Conservation (phyloP, 2,329 filamentous ascomycete species). For the Fusarium nematophilum region DNA sequence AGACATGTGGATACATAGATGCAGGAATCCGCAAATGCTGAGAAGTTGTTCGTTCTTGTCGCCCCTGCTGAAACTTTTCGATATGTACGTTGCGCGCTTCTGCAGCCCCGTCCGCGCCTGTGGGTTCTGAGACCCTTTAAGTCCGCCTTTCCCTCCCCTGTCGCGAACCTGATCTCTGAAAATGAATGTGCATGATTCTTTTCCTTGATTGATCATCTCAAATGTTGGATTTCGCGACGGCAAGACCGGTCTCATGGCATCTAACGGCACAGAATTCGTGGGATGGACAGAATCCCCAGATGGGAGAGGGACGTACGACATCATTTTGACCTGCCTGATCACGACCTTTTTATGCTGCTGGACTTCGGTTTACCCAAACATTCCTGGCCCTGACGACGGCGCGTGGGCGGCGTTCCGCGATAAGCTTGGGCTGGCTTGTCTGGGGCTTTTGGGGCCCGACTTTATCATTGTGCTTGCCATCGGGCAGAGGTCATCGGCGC, state of each 20-base stretch:
- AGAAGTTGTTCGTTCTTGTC: too few relatives aligned
- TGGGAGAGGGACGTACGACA: constrained; percentile 25
- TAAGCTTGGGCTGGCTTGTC: constrained; percentile 15
- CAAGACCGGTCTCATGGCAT: not conserved
- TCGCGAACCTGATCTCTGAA: too few relatives aligned
- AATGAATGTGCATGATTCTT: too few relatives aligned
- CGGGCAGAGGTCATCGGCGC: constrained; percentile 18
- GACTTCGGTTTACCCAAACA: constrained; percentile 25
- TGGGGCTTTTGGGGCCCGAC: constrained; percentile 17
- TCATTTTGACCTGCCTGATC: constrained; percentile 16
- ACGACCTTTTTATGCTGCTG: constrained; percentile 26
- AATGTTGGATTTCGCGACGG: too few relatives aligned
- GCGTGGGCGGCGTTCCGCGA: constrained; percentile 9
- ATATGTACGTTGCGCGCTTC: too few relatives aligned
- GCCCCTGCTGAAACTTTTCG: too few relatives aligned
- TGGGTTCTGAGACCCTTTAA: too few relatives aligned
- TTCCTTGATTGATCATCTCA: too few relatives aligned
- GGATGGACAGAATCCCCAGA: constrained; percentile 20
- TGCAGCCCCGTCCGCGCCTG: too few relatives aligned
- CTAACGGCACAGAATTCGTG: constrained; percentile 11
- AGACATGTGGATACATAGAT: too few relatives aligned
- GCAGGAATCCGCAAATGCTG: too few relatives aligned
- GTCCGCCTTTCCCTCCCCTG: too few relatives aligned
- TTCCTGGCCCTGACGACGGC: not conserved
- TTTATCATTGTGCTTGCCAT: constrained; percentile 22